These are phyloP conservation scores for Teunomyces pallodes DNA, from an alignment of 805 yeast genomes.

Conservation along the genomic window DNA sequence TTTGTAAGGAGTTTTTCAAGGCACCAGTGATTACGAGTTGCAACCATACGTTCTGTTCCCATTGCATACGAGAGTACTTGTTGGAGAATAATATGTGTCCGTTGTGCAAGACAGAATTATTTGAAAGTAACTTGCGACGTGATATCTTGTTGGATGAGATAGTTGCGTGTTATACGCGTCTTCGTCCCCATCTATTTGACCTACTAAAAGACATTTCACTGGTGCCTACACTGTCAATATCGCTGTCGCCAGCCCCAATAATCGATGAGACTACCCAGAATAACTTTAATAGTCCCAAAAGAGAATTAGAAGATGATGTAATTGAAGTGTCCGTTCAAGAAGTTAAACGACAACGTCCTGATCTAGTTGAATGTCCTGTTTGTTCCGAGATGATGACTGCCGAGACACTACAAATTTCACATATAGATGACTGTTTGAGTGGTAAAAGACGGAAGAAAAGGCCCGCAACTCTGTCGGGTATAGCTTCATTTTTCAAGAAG, in stretches of 20 bases:
- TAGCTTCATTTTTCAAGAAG: conserved; percentile 32
- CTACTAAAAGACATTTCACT: conserved; percentile 15
- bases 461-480: conserved; percentile 14
- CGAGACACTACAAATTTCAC: conserved; percentile 53
- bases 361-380: conserved; percentile 63
- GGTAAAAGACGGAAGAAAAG: conserved; percentile 16
- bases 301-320: conserved; percentile 10
- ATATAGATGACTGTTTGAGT: conserved; percentile 59
- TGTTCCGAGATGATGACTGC: conserved; percentile 57
- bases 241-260: neutral
- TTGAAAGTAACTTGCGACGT: conserved; percentile 66
- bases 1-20: conserved; percentile 77
- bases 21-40: conserved; percentile 85
- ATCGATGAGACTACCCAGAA: neutral
- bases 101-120: conserved; percentile 65
- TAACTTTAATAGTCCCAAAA: neutral
- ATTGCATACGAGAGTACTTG: conserved; percentile 74
- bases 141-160: conserved; percentile 73
- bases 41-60: conserved; percentile 86
- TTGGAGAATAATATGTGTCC: conserved; percentile 69
- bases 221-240: conserved; percentile 3
- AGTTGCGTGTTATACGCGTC: conserved; percentile 46
- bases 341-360: conserved; percentile 6
- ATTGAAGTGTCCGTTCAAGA: conserved; percentile 14
- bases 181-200: conserved; percentile 41